phyloP scores from a whole-genome alignment of 345 rosid species.

The Moringa oleifera region DNA sequence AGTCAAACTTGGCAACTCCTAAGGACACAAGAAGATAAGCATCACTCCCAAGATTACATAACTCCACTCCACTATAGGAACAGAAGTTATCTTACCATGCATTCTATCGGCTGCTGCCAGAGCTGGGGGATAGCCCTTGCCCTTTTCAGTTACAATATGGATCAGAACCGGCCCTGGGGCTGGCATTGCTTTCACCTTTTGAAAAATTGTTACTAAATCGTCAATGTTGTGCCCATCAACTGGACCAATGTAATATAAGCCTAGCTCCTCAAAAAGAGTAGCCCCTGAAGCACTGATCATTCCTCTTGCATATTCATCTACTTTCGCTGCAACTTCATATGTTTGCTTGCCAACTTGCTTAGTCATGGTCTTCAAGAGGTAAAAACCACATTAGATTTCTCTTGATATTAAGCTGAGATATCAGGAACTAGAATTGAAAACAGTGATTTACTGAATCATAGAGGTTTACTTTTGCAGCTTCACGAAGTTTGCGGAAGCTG shows the following conservation, averaged over 20 bases:
- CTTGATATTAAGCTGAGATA: not conserved
- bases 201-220: conserved; percentile 51
- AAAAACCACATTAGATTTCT: conserved; percentile 13
- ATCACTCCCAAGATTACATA: conserved; percentile 4
- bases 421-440: not conserved
- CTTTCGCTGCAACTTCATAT: conserved; percentile 66
- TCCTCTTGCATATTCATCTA: conserved; percentile 64
- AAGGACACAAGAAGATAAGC: conserved; percentile 14
- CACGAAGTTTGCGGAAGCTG: conserved; percentile 58
- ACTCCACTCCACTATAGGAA: not conserved
- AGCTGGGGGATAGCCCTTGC: conserved; percentile 78
- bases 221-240: conserved; percentile 64
- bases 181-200: conserved; percentile 60
- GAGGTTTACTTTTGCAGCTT: conserved; percentile 51
- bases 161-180: conserved; percentile 75
- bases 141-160: conserved; percentile 68
- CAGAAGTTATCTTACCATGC: conserved; percentile 49
- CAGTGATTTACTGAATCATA: not conserved
- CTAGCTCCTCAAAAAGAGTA: conserved; percentile 61
- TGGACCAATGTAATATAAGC: conserved; percentile 61
- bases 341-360: conserved; percentile 51
- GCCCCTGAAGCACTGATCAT: conserved; percentile 61
- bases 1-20: conserved; percentile 70
- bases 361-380: conserved; percentile 36
- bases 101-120: conserved; percentile 66